phyloP scores from a whole-genome alignment of 2,329 filamentous ascomycete species.

The Colletotrichum sp. region DNA sequence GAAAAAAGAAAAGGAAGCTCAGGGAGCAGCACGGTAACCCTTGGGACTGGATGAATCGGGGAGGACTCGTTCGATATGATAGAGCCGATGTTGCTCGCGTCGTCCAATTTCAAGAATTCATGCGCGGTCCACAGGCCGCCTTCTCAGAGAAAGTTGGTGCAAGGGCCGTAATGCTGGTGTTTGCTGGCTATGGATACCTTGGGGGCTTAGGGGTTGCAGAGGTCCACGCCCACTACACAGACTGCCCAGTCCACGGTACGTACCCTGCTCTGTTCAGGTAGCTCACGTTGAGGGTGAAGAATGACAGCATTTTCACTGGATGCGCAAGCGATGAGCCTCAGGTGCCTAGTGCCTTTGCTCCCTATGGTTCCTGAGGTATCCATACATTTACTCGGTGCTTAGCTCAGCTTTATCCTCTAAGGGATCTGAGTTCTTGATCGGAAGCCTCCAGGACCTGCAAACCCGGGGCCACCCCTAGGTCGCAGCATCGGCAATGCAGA shows the following conservation, averaged over 20 bases:
- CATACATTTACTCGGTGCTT: background rate
- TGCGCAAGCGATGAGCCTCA: background rate
- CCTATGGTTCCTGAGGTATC: background rate
- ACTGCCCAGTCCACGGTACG: background rate
- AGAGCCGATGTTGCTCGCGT: conserved; percentile 2
- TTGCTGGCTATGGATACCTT: background rate
- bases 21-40: background rate
- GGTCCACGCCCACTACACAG: background rate
- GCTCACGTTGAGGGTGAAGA: background rate
- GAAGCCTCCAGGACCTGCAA: background rate
- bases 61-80: background rate
- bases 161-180: conserved; percentile 10
- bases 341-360: background rate
- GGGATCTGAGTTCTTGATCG: background rate
- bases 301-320: background rate
- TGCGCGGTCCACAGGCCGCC: conserved; percentile 20
- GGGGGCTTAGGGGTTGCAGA: background rate
- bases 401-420: background rate
- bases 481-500: background rate
- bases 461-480: background rate
- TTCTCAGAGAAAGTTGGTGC: conserved; percentile 5
- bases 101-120: conserved; percentile 26
- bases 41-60: background rate
- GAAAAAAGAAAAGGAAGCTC: background rate
- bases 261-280: background rate